phyloP scores from a whole-genome alignment of 345 rosid genomes.

The Trapa bicornis region DNA sequence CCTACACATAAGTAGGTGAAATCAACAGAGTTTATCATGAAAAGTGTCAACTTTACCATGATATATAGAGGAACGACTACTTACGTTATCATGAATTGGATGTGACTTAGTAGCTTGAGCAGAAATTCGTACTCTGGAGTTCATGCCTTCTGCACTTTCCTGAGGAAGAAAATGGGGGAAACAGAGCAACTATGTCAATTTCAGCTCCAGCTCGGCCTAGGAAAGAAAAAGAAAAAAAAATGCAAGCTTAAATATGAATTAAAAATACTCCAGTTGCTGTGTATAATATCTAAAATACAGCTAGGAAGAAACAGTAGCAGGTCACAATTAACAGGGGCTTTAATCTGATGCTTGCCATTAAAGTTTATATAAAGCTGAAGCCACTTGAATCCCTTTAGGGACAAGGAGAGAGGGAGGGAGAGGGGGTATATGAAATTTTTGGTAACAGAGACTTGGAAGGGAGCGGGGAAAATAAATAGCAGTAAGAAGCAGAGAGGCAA shows the following conservation, averaged over 20 bases:
- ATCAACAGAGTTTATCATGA: neutral
- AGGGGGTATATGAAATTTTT: neutral
- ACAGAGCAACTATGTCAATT: conserved; percentile 13
- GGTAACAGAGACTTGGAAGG: conserved; percentile 5
- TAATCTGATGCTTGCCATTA: neutral
- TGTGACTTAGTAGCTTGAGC: conserved; percentile 61
- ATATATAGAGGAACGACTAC: conserved; percentile 11
- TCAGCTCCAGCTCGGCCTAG: neutral
- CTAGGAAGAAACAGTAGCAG: neutral
- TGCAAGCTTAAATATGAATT: neutral
- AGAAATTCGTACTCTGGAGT: conserved; percentile 56
- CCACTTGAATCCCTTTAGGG: neutral
- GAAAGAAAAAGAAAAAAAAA: neutral
- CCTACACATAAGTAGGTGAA: neutral
- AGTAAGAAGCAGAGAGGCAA: conserved; percentile 10
- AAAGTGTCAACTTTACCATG: neutral
- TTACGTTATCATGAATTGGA: conserved; percentile 43
- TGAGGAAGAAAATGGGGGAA: conserved; percentile 14
- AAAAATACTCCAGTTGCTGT: neutral
- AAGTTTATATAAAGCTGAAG: conserved; percentile 6
- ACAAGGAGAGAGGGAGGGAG: neutral
- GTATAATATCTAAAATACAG: no score
- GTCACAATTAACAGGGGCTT: neutral
- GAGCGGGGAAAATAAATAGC: conserved; percentile 59
- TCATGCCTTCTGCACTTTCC: conserved; percentile 33